These are phyloP conservation scores for Saturnispora serradocipensis DNA, from an alignment of 805 yeast genomes.

Conservation along the genomic window DNA sequence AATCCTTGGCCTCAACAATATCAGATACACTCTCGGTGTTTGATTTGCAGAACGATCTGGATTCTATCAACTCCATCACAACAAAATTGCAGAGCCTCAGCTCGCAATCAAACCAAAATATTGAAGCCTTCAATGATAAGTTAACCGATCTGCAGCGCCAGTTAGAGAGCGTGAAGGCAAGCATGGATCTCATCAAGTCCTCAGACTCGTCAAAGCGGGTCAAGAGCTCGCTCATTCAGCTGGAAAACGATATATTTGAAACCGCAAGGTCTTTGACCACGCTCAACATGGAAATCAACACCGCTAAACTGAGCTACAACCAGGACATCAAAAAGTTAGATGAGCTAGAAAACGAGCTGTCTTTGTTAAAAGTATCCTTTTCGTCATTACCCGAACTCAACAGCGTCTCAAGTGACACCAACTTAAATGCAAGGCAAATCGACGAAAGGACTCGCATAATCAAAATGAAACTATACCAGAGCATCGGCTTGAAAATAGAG, in stretches of 20 bases:
- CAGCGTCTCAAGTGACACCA: conserved; percentile 6
- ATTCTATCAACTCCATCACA: conserved; percentile 30
- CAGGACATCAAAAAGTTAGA: conserved; percentile 30
- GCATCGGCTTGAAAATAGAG: conserved; percentile 47
- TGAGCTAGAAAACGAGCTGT: conserved; percentile 24
- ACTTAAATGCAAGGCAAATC: conserved; percentile 24
- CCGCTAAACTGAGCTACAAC: conserved; percentile 30
- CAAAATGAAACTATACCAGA: conserved; percentile 51
- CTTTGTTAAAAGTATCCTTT: conserved; percentile 12
- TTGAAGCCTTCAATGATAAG: background rate
- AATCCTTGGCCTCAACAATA: conserved; percentile 9
- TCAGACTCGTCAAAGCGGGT: conserved; percentile 26
- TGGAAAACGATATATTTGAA: conserved; percentile 39
- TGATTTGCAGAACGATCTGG: conserved; percentile 43
- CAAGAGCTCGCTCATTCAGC: conserved; percentile 24
- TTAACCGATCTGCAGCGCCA: conserved; percentile 5
- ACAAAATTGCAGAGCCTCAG: conserved; percentile 10
- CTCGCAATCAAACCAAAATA: background rate
- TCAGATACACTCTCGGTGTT: conserved; percentile 20
- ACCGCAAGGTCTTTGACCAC: conserved; percentile 46
- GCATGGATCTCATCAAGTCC: conserved; percentile 12
- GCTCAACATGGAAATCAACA: conserved; percentile 36
- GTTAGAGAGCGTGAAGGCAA: conserved; percentile 4
- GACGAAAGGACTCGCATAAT: conserved; percentile 35
- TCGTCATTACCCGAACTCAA: conserved; percentile 4